Base-by-base conservation (phyloP, 2,329 filamentous ascomycete genomes). In the Ophidiomyces ophidiicola region DNA sequence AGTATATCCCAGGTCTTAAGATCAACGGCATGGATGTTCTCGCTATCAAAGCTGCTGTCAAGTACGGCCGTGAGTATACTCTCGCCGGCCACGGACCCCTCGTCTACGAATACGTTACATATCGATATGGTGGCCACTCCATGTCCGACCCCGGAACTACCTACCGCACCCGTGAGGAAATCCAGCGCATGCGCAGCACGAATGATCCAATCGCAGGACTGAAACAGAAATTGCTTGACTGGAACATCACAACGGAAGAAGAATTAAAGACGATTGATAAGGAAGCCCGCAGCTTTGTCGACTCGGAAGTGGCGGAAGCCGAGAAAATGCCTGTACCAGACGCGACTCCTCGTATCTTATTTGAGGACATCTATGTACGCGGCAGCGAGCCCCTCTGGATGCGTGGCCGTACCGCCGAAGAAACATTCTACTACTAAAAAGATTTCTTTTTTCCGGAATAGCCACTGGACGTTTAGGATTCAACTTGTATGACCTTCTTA, bases 101-200 rank as follows among this genome's bases (percentile, higher is more conserved):
- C 48, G 90, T 98, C 56, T 81, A 93, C 64, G 90, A 98, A 71
- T 98, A 94, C 66, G 87, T 98, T 59, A 98, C 90, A 55, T 98
- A 98, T 80, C 79, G 90, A 58, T 98, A 98, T 66, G 90, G 90
- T 62, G 90, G 90, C 53, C 90, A 98, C 80, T 94, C 86, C 69
- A 98, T 98, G 90, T 96, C 88, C 59, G 90, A 98, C 66, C 90
- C 90, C 44, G 90, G 90, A 64, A 98, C 90, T 64, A 96, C 90
- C 56, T 98, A 98, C 81, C 82, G 87, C 65, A 94, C 88, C 53
- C 86, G 90, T 67, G 90, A 98, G 72, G 90, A 98, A 71, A 94
- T 98, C 60, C 88, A 94, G 74, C 87, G 88, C 66, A 98, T 98
- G 90, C 84, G 90, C 58, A 92, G 82, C 55, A 98, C 90, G 68